Conservation (phyloP, 495 filamentous ascomycete genomes). For the Annulohypoxylon moriforme region DNA sequence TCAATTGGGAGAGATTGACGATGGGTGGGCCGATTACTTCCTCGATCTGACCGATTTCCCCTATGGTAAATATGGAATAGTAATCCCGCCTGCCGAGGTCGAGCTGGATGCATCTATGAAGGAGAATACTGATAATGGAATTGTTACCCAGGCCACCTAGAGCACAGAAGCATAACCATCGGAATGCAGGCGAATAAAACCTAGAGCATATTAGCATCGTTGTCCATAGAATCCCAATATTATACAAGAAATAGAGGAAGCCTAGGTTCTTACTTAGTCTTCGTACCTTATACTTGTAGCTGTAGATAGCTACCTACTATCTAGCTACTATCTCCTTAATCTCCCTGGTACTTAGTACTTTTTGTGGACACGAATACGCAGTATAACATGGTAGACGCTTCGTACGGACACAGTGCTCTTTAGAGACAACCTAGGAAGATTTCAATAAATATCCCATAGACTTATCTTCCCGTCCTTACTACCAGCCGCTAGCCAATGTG, state of each 20-base stretch:
- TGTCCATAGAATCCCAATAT: background rate
- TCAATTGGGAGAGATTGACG: constrained; percentile 68
- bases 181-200: background rate
- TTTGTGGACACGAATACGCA: background rate
- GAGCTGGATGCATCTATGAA: constrained; percentile 53
- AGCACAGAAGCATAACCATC: constrained; percentile 1
- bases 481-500: constrained; percentile 91
- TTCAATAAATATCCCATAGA: constrained; percentile 94
- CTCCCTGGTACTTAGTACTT: too few species aligned
- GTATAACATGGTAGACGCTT: background rate
- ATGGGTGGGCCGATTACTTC: constrained; percentile 78
- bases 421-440: background rate
- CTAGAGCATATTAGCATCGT: background rate
- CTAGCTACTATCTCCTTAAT: too few species aligned
- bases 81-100: constrained; percentile 53
- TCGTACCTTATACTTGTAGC: background rate
- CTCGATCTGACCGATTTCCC: constrained; percentile 75
- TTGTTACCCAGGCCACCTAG: constrained; percentile 36
- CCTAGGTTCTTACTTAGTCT: background rate
- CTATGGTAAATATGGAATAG: constrained; percentile 77
- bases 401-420: background rate
- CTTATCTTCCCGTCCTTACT: constrained; percentile 97
- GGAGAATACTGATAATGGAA: constrained; percentile 33
- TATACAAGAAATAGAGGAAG: background rate
- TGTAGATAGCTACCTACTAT: background rate